These are phyloP conservation scores for Aspergillus aculeatus DNA, from an alignment of 2,329 filamentous ascomycete species.

Conservation along the genomic window DNA sequence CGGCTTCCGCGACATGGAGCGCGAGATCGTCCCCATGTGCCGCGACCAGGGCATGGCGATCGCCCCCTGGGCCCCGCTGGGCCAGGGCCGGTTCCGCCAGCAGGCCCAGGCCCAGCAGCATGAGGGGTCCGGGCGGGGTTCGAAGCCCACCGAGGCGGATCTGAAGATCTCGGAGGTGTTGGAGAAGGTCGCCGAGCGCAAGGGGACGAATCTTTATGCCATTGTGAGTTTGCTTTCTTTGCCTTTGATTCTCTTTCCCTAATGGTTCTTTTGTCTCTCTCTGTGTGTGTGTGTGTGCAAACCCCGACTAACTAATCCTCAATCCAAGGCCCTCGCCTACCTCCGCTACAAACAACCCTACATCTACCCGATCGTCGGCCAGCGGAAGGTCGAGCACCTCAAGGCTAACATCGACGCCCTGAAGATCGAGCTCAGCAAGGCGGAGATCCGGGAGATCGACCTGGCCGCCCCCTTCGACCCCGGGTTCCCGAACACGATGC, in stretches of 20 bases:
- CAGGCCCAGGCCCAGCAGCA: not conserved
- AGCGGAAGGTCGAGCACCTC: slow-evolving; percentile 54
- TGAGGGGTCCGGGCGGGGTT: not conserved
- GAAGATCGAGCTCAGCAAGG: slow-evolving; percentile 49
- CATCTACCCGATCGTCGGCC: slow-evolving; percentile 56
- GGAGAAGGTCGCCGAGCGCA: slow-evolving; percentile 11
- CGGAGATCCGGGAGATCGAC: slow-evolving; percentile 58
- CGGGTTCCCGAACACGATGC: slow-evolving; percentile 38
- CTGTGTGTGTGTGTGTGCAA: not conserved
- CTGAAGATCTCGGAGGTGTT: slow-evolving; percentile 11
- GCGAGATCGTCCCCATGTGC: slow-evolving; percentile 14
- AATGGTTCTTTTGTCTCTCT: not conserved
- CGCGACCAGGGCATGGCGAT: slow-evolving; percentile 16
- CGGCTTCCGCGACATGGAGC: slow-evolving; percentile 9
- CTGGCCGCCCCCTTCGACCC: slow-evolving; percentile 53
- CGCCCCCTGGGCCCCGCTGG: slow-evolving; percentile 11
- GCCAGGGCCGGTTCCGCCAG: slow-evolving; percentile 10
- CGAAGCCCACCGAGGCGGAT: slow-evolving; percentile 7
- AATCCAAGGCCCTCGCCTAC: slow-evolving; percentile 47
- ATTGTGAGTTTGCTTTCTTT: slow-evolving; percentile 3
- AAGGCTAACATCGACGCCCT: slow-evolving; percentile 58
- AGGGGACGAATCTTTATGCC: slow-evolving; percentile 6
- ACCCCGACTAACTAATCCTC: not conserved
- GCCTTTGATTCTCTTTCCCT: not conserved
- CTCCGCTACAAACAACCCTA: slow-evolving; percentile 53